Evolutionary conservation across 108 stramenopile species (phyloP), one percentile per base, ranked within the genome.

Genomic region (Cyclotella baltica): DNA sequence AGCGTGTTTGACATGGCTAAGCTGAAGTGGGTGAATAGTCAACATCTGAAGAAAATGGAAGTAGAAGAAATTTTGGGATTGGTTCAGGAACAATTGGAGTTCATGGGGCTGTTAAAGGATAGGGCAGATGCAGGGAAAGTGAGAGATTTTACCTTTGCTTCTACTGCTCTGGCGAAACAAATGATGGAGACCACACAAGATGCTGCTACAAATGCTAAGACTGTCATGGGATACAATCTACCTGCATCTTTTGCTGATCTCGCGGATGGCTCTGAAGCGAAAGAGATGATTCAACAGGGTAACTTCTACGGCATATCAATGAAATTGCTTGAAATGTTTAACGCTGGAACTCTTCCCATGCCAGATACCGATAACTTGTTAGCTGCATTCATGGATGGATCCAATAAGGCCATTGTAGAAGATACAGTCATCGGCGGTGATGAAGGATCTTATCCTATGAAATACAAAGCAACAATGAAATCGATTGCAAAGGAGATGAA

Each of bases 1-100:
- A 94, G 95, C 28, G 93, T 98, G 10, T 98, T 98, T 77, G 98
- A 98, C 75, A 96, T 96, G 91, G 91, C 91, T 47, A 98, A 98
- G 81, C 89, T 98, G 37, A 88, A 87, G 56, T 98, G 97, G 97
- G 90, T 98, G n/a, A 98, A 98, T 72, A 83, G 87, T 33, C 97
- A 98, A 73, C 96, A 96, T 76, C 75, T 94, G 86, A 96, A 96
- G 73, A 85, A 77, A 79, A 73, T 87, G 72, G 35, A 75, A 6
- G 82, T 92, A 25, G 83, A 92, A 43, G 89, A 90, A 4, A 25
- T 95, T 19, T 52, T 84, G 20, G 75, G 82, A n/a, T 68, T 91
- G 34, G 91, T 96, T 15, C 85, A 89, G 80, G 90, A 93, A 20
- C 93, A 93, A 78, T 72, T 93, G 74, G 43, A 73, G 20, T 76